phyloP scores from a whole-genome alignment of 345 rosid genomes.

The Moricandia moricandioides region DNA sequence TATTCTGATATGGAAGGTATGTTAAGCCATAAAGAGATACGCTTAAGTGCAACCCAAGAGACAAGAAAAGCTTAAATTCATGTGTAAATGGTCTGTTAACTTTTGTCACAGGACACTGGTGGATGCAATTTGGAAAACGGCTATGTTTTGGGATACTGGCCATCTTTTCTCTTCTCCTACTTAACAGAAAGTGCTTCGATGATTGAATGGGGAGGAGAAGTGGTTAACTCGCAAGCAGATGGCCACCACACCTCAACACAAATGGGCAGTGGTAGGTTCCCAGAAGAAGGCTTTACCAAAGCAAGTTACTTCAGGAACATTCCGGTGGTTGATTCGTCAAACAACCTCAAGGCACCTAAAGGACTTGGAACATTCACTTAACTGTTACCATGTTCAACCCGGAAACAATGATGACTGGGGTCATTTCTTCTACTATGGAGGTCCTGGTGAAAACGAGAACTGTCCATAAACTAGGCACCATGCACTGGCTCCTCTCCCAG shows the following conservation, averaged over 20 bases:
- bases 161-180: slow-evolving; percentile 93
- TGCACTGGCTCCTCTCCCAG: not conserved
- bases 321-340: slow-evolving; percentile 84
- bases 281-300: slow-evolving; percentile 66
- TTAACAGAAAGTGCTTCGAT: slow-evolving; percentile 41
- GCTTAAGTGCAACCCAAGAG: no score
- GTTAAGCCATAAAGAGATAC: slow-evolving; percentile 3
- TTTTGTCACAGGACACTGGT: no score
- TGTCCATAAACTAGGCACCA: slow-evolving; percentile 47
- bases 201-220: not conserved
- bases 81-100: no score
- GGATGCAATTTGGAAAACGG: slow-evolving; percentile 55
- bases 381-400: slow-evolving; percentile 90
- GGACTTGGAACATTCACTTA: slow-evolving; percentile 88
- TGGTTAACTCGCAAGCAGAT: slow-evolving; percentile 35
- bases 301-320: slow-evolving; percentile 72
- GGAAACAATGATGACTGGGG: slow-evolving; percentile 98
- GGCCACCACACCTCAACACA: slow-evolving; percentile 95
- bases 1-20: slow-evolving; percentile 96
- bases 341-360: slow-evolving; percentile 92
- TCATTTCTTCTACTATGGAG: slow-evolving; percentile 95
- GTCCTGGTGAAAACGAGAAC: slow-evolving; percentile 84
- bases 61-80: no score
- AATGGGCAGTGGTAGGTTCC: slow-evolving; percentile 96
- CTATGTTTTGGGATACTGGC: slow-evolving; percentile 91